Evolutionary conservation across 2,329 filamentous ascomycete genomes (phyloP), one percentile per base, ranked within the genome.

Genomic region (Ophiostoma populinum): DNA sequence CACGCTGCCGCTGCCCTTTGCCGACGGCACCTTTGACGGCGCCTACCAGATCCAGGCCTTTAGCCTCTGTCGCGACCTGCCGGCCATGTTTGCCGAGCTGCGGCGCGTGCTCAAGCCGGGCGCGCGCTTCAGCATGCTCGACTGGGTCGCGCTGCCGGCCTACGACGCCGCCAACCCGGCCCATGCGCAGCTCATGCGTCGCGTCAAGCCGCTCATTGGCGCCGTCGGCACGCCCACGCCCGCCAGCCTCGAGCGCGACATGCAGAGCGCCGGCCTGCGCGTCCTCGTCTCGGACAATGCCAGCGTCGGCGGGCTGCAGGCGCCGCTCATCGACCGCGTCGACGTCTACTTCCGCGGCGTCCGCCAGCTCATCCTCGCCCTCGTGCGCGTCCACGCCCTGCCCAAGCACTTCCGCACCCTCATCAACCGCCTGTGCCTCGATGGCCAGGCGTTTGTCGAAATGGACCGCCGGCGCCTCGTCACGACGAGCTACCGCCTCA

Each of bases 1-100:
- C 48, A 51, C 53, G 28, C 54, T 67, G 21, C 63, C 64, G 2
- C 53, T 68, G 2, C 64, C 63, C 2, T 67, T 68, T 37, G 56
- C 48, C 11, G 57, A 67, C 41, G 49, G 47, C 18, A 55, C 52
- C 27, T 66, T 68, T 45, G 63, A 68, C 38, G 62, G 56, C 20
- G 66, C 67, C 40, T 68, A 61, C 56, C 65, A 59, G 62, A 75
- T 59, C 59, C 74, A 57, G 57, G 73, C 53, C 37, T 63, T 57
- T 47, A 71, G 57, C 54, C 61, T 58, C 20, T 66, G 61, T 54
- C 63, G 62, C 40, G 61, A 67, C 35, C 52, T 61, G 2, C 45
- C 52, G 3, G 49, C 53, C 7, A 52, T 66, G 9, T 65, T 66
- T 50, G 49, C 48, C 32, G 64, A 68, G 46, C 50, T 67, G 35